Percentiles rank a stretch among this genome's conserved stretches.
Evolutionary conservation across 768 basidiomycete species (phyloP).

Genomic region (Exsudoporus frostii): DNA sequence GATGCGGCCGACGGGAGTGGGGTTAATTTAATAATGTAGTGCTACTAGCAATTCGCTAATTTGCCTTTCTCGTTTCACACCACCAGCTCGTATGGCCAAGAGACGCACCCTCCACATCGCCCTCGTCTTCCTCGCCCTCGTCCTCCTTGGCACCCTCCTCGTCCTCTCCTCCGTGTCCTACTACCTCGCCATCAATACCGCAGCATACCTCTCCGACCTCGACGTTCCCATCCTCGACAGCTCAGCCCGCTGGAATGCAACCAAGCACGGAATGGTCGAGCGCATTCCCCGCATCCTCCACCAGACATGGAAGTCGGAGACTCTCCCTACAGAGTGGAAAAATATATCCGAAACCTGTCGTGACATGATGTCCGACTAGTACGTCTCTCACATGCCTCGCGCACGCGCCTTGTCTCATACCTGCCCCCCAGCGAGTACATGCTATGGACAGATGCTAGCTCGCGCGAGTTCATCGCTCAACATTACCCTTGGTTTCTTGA

Average conservation of each 20-base stretch:
- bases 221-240: conserved; percentile 64
- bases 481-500: conserved; percentile 92
- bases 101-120: conserved; percentile 45
- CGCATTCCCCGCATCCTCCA: conserved; percentile 90
- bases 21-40: too few relatives aligned
- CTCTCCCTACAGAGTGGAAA: conserved; percentile 79
- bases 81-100: conserved; percentile 35
- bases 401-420: conserved; percentile 14
- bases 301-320: conserved; percentile 97
- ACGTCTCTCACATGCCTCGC: conserved; percentile 35
- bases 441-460: conserved; percentile 93
- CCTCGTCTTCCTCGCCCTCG: conserved; percentile 60
- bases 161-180: conserved; percentile 91
- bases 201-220: conserved; percentile 75
- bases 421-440: conserved; percentile 73
- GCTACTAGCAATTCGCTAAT: too few relatives aligned
- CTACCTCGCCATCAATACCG: conserved; percentile 77
- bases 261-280: conserved; percentile 61
- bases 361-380: conserved; percentile 96
- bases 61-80: not conserved
- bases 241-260: conserved; percentile 59
- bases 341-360: conserved; percentile 79
- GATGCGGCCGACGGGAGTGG: conserved; percentile 42
- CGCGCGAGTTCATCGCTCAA: conserved; percentile 84
- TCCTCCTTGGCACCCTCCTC: conserved; percentile 84